Base-by-base conservation (phyloP, 1,284 basidiomycete genomes). In the Fomitopsis palustris region DNA sequence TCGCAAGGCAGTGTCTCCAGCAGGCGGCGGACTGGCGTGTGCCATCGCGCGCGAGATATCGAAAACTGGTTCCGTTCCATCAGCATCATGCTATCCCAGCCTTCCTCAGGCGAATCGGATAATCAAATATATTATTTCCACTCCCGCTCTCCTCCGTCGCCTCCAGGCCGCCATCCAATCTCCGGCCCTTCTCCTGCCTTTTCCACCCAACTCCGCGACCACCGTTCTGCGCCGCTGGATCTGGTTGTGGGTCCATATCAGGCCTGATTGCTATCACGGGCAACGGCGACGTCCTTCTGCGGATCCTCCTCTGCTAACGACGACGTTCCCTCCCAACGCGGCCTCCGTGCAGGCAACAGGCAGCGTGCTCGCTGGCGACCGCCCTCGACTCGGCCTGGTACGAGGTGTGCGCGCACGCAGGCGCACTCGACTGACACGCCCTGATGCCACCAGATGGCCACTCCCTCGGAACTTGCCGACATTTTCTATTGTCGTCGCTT, bases 11-110 rank as follows among this genome's bases (percentile, higher is more conserved):
- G 55, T 57, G 52, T 52, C 33, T 41, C 45, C 39, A 25, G 35
- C 53, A 39, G 54, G 58, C 58, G 58, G 43, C 58, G 58, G 43
- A 53, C 45, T 60, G 57, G 38, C 39, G 42, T 54, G 64, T 55
- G 56, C 60, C 64, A 64, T 59, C 62, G 64, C 54, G 55, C 29
- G 51, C 56, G 57, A 61, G 56, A 62, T 53, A 61, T 58, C 19
- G 45, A 29, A 23, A 62, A 65, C 60, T 62, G 61, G 56, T 51
- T 53, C 64, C 65, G 60, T 56, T 53, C 62, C 45, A 61, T 61
- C 52, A 23, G 25, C 43, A 54, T 55, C 58, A 54, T 29, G 39
- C 25, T 25, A 47, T 49, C 42, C 25, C 55, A 56, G 25, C 37
- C 43, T 45, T 45, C 43, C 25, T 5, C 45, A 7, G 45, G 45